A percentile compares a stretch with the other conserved stretches of the same genome.
Conservation (phyloP, 2,329 filamentous ascomycete species). For the Phoma sp. region DNA sequence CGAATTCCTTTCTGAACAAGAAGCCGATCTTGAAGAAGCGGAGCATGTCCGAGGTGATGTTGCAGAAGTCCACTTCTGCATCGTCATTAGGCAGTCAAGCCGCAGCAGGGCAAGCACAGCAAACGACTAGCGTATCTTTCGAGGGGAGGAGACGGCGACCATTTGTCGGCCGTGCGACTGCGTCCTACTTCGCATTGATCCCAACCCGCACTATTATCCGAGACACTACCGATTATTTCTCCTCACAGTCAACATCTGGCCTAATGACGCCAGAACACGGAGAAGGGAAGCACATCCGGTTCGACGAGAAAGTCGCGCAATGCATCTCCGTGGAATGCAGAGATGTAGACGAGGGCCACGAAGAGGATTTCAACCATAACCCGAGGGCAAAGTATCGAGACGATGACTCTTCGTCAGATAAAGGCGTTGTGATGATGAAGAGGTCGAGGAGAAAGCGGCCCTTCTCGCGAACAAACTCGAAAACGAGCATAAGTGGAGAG, state of each 20-base stretch:
- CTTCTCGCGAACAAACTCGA: slow-evolving; percentile 62
- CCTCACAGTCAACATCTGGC: slow-evolving; percentile 75
- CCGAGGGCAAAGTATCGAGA: slow-evolving; percentile 50
- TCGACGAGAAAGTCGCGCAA: slow-evolving; percentile 94
- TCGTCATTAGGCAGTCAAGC: slow-evolving; percentile 91
- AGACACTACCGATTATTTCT: slow-evolving; percentile 69
- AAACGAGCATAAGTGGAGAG: slow-evolving; percentile 62
- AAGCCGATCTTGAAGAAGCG: slow-evolving; percentile 97
- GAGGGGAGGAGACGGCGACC: slow-evolving; percentile 60
- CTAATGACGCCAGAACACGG: slow-evolving; percentile 66
- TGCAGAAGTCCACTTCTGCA: slow-evolving; percentile 85
- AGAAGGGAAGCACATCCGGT: slow-evolving; percentile 87
- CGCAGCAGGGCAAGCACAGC: slow-evolving; percentile 84
- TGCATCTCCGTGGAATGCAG: slow-evolving; percentile 93
- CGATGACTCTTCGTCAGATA: slow-evolving; percentile 69
- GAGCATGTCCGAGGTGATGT: slow-evolving; percentile 93
- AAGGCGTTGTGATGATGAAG: slow-evolving; percentile 85
- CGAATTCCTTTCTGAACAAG: slow-evolving; percentile 71
- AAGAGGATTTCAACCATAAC: slow-evolving; percentile 53
- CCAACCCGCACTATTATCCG: slow-evolving; percentile 67
- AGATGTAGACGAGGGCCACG: slow-evolving; percentile 75
- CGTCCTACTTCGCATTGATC: slow-evolving; percentile 66
- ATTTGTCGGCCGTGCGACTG: slow-evolving; percentile 68
- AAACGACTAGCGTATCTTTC: slow-evolving; percentile 61
- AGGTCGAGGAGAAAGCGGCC: slow-evolving; percentile 59